A percentile compares a stretch with the other conserved stretches of the same genome.
Conservation (phyloP, 345 rosid genomes). For the Citrus unshiu region DNA sequence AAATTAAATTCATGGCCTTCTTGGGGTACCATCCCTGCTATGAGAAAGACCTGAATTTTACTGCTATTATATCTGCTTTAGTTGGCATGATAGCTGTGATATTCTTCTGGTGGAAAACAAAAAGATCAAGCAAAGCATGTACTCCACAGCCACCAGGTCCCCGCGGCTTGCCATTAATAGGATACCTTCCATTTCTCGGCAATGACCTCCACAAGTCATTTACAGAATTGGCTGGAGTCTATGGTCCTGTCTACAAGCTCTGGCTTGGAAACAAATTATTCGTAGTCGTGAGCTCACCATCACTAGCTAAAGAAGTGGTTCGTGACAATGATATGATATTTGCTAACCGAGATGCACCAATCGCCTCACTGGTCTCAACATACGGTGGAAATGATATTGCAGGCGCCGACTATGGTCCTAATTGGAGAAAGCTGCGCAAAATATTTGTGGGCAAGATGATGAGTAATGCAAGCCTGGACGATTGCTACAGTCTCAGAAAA, state of each 20-base stretch:
- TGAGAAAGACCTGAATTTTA: no score
- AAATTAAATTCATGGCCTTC: no score
- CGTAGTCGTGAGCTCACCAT: constrained; percentile 17
- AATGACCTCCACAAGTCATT: constrained; percentile 25
- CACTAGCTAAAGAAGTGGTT: constrained; percentile 30
- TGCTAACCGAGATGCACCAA: constrained; percentile 34
- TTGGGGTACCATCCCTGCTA: no score
- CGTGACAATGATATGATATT: constrained; percentile 32
- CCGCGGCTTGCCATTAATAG: constrained; percentile 13
- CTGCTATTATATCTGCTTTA: not conserved
- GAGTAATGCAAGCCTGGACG: constrained; percentile 33
- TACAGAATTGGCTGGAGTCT: constrained; percentile 19
- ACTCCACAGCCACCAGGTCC: constrained; percentile 19
- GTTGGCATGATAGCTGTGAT: not conserved
- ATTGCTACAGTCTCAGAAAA: constrained; percentile 14
- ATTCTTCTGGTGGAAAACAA: not conserved
- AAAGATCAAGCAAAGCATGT: not conserved
- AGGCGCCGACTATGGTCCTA: constrained; percentile 25
- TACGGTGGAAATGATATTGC: constrained; percentile 35
- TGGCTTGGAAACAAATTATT: constrained; percentile 30
- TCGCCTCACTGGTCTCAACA: constrained; percentile 11
- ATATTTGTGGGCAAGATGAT: constrained; percentile 31
- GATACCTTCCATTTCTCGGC: constrained; percentile 30
- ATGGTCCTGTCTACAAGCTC: constrained; percentile 39
- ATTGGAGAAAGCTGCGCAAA: constrained; percentile 30